A percentile compares a stretch with the other conserved stretches of the same genome.
Conservation (phyloP, 2,329 filamentous ascomycete species). For the Colletotrichum musae region DNA sequence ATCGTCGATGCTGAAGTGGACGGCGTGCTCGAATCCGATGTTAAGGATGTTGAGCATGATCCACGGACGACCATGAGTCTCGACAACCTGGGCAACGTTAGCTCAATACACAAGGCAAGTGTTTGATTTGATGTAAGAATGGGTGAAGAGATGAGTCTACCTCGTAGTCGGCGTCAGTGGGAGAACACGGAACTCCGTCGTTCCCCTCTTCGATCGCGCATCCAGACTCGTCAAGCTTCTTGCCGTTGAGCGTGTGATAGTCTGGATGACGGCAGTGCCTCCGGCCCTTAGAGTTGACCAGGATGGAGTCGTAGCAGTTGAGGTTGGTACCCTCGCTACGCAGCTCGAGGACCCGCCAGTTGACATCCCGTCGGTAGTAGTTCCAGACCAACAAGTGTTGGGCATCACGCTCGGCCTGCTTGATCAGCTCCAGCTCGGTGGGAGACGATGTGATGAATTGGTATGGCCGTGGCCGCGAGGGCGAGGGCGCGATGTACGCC, state of each 20-base stretch:
- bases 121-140: too few species aligned
- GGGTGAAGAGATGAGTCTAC: background rate
- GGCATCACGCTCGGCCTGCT: constrained; percentile 9
- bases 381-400: constrained; percentile 21
- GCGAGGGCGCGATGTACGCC: constrained; percentile 14
- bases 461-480: constrained; percentile 17
- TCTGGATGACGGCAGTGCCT: constrained; percentile 59
- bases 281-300: constrained; percentile 73
- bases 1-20: constrained; percentile 62
- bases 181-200: constrained; percentile 15
- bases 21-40: constrained; percentile 29
- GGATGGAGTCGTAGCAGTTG: constrained; percentile 70
- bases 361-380: constrained; percentile 26
- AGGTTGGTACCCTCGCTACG: constrained; percentile 19
- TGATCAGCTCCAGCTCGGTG: background rate
- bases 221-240: constrained; percentile 13
- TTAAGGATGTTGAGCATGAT: constrained; percentile 31
- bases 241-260: background rate
- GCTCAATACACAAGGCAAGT: background rate
- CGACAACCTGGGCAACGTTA: background rate
- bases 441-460: background rate
- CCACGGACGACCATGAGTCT: constrained; percentile 21
- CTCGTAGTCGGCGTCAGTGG: constrained; percentile 20
- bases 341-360: constrained; percentile 23
- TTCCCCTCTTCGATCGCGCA: constrained; percentile 20